Conservation (phyloP, 163 green algal species). For the Scenedesmus sp. region DNA sequence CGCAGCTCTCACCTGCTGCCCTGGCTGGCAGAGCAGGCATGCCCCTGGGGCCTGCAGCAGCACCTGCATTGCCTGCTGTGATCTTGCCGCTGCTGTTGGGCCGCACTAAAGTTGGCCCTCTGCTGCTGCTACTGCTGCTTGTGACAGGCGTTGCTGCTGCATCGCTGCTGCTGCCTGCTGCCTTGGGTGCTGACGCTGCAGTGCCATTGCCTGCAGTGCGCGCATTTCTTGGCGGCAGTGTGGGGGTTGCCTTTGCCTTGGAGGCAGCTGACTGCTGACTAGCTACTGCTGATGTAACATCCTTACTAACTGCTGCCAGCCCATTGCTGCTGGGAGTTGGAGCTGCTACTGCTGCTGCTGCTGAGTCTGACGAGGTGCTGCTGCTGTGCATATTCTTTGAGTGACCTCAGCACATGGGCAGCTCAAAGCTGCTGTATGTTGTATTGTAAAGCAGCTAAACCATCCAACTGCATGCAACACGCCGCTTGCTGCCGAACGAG, state of each 20-base stretch:
- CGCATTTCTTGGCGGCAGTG: background rate
- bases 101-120: background rate
- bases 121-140: background rate
- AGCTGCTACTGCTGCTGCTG: slow-evolving; percentile 8
- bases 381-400: background rate
- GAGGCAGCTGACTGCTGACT: background rate
- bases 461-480: background rate
- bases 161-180: slow-evolving; percentile 11
- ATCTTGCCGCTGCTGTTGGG: slow-evolving; percentile 15
- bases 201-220: background rate
- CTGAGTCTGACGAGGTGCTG: background rate
- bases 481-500: too few relatives aligned
- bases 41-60: background rate
- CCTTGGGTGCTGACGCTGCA: background rate
- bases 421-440: background rate
- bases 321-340: background rate
- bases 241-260: background rate
- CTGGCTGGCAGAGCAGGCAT: slow-evolving; percentile 28
- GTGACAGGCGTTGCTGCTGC: slow-evolving; percentile 8
- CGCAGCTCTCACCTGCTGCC: background rate
- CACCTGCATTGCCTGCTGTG: slow-evolving; percentile 8
- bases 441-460: background rate
- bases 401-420: background rate
- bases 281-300: background rate
- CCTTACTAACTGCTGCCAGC: background rate